Evolutionary conservation across 164 flowering plant species (phyloP), one percentile per base, ranked within the genome.

Genomic region (Aristolochia fimbriata): DNA sequence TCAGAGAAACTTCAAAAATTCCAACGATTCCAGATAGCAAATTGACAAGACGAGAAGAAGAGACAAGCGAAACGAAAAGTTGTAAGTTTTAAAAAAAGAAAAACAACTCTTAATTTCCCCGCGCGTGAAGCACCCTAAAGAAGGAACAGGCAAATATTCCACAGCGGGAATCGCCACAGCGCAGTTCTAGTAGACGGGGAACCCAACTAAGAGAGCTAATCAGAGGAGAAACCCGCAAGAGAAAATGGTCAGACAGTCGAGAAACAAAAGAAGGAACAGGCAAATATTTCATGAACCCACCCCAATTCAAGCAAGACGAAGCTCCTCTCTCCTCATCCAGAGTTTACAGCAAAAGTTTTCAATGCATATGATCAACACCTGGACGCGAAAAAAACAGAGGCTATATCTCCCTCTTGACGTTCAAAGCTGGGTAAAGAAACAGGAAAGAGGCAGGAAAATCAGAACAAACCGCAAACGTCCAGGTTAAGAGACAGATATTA

Each of bases 281-380:
- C 19, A 48, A 10, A 56, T 47, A 15, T 13, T 21, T 14, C n/a
- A 30, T 15, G 15, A 46, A 64, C 30, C 27, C 46, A 21, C 61
- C 47, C n/a, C 22, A 31, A 48, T 30, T 56, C 57, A 58, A 51
- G 55, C 22, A 17, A 37, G 16, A n/a, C n/a, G n/a, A 64, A 58
- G 13, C 50, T 46, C 13, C n/a, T 37, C 17, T 37, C 48, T 41
- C 37, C 12, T 41, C 31, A 33, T 12, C 13, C 49, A 60, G 20
- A 55, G 31, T 21, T 30, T 6, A 15, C 9, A 56, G 31, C 15
- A 16, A 47, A 21, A 61, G 33, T 27, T 58, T 59, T 61, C 51
- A 61, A 58, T 45, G 57, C 9, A 58, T 6, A 37, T n/a, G n/a
- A n/a, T 10, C 50, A 10, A 31, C 52, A 46, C 24, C 30, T 19